phyloP scores from a whole-genome alignment of 345 rosid genomes.

The Linum trigynum region DNA sequence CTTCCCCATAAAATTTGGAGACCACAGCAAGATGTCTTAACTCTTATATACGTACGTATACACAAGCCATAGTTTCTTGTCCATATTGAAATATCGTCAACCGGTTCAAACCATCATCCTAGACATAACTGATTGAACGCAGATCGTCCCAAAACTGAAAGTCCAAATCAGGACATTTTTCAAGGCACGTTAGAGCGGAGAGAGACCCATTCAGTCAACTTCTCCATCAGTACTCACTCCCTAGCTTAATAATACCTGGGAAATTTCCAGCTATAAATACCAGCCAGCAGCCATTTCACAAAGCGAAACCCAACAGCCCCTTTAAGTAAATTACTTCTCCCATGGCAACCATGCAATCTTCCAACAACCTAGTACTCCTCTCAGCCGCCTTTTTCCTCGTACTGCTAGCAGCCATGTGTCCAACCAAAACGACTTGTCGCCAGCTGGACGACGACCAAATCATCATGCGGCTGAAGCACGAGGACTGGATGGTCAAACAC shows the following conservation, averaged over 20 bases:
- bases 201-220: neutral
- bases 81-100: neutral
- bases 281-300: too few relatives aligned
- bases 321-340: neutral
- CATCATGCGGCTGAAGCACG: neutral
- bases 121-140: neutral
- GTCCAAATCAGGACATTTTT: too few relatives aligned
- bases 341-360: neutral
- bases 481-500: neutral
- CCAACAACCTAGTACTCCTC: neutral
- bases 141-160: neutral
- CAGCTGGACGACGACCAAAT: neutral
- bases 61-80: too few relatives aligned
- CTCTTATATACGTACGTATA: too few relatives aligned
- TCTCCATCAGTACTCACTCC: too few relatives aligned
- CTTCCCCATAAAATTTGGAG: too few relatives aligned
- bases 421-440: neutral
- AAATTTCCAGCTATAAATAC: too few relatives aligned
- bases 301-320: too few relatives aligned
- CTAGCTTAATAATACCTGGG: too few relatives aligned
- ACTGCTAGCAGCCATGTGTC: neutral
- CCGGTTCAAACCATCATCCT: neutral
- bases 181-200: neutral
- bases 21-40: too few relatives aligned
- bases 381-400: neutral